phyloP scores from a whole-genome alignment of 805 yeast species.

The Candida xiaguanensis region DNA sequence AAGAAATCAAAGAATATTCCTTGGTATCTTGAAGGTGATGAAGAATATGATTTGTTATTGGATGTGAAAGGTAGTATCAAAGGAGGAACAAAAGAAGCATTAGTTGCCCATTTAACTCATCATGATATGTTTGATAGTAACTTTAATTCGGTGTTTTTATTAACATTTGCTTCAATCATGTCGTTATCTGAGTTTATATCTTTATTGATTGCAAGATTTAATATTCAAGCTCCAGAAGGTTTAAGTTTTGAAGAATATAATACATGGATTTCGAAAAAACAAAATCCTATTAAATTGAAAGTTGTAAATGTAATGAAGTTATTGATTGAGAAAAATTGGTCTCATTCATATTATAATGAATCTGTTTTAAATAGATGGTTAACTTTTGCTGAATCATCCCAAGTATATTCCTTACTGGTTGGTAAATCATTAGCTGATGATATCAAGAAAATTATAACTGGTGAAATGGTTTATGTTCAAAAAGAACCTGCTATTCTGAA shows the following conservation, averaged over 20 bases:
- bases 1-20: conserved; percentile 46
- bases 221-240: conserved; percentile 81
- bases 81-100: conserved; percentile 79
- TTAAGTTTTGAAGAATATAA: conserved; percentile 77
- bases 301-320: conserved; percentile 65
- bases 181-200: conserved; percentile 60
- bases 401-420: conserved; percentile 23
- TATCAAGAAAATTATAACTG: conserved; percentile 23
- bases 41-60: conserved; percentile 50
- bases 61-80: conserved; percentile 70
- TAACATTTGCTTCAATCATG: conserved; percentile 75
- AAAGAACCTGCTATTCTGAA: conserved; percentile 24
- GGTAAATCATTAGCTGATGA: conserved; percentile 25
- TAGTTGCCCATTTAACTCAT: conserved; percentile 76
- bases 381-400: conserved; percentile 20
- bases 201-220: conserved; percentile 60
- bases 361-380: conserved; percentile 35
- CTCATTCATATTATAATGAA: conserved; percentile 51
- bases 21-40: conserved; percentile 72
- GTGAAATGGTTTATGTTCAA: conserved; percentile 26
- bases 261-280: conserved; percentile 69
- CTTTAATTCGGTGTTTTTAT: conserved; percentile 65
- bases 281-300: conserved; percentile 60
- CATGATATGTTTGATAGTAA: conserved; percentile 60
- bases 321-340: conserved; percentile 70